Percentiles rank a stretch among this genome's conserved stretches.
phyloP scores from a whole-genome alignment of 129 eudicot species.

The Silybum marianum region DNA sequence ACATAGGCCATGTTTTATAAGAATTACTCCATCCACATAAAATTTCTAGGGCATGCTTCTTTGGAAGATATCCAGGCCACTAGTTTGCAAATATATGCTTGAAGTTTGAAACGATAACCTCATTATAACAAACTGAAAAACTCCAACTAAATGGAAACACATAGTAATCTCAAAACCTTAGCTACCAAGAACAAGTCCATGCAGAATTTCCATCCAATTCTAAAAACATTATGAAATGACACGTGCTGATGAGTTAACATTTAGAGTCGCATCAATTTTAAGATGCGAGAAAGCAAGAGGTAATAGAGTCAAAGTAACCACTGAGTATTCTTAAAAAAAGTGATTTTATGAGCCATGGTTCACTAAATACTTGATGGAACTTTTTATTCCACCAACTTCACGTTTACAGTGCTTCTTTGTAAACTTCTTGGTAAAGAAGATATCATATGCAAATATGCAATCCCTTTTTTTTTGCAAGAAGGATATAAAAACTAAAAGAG shows the following conservation, averaged over 20 bases:
- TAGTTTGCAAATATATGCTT: background rate
- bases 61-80: background rate
- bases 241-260: background rate
- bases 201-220: background rate
- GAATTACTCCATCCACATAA: background rate
- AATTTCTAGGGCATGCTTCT: background rate
- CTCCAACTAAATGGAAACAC: background rate
- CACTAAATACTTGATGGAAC: background rate
- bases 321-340: background rate
- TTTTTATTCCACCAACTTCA: background rate
- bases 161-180: background rate
- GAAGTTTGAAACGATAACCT: background rate
- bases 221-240: background rate
- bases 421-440: background rate
- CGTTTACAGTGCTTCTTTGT: background rate
- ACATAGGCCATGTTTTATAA: background rate
- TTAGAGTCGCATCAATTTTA: background rate
- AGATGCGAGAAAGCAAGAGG: background rate
- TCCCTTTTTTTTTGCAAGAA: background rate
- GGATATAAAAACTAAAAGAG: background rate
- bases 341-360: background rate
- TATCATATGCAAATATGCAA: background rate
- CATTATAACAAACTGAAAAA: background rate
- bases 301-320: background rate
- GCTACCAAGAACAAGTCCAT: background rate